A percentile compares a stretch with the other conserved stretches of the same genome.
phyloP scores from a whole-genome alignment of 257 asterid species.

The Solanum gracilifrons region DNA sequence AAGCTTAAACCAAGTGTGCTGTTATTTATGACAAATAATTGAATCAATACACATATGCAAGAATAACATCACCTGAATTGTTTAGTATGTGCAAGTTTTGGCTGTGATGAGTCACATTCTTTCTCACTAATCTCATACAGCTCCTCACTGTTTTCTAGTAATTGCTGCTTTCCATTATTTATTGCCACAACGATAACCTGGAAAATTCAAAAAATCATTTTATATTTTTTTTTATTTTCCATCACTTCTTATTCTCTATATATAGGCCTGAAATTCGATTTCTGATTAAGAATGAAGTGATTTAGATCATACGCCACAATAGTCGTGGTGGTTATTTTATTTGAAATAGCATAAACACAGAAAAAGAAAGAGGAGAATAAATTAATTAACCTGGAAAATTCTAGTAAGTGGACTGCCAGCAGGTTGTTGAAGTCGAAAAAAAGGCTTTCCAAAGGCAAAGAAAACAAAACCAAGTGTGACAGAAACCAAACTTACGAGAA shows the following conservation, averaged over 20 bases:
- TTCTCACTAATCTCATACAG: slow-evolving; percentile 57
- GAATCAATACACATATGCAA: no score
- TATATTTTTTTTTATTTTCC: no score
- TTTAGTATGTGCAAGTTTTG: slow-evolving; percentile 46
- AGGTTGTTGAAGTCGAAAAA: slow-evolving; percentile 50
- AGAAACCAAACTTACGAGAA: slow-evolving; percentile 35
- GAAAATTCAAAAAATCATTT: no score
- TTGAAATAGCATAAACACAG: not conserved
- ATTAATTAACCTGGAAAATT: slow-evolving; percentile 35
- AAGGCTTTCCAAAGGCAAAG: slow-evolving; percentile 43
- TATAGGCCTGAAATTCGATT: no score
- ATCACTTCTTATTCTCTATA: no score
- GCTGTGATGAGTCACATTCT: slow-evolving; percentile 17
- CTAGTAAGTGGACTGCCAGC: slow-evolving; percentile 54
- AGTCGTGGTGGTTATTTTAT: not conserved
- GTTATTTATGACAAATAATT: no score
- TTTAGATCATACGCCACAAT: no score
- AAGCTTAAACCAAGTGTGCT: no score
- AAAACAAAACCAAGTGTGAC: slow-evolving; percentile 24
- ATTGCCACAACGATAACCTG: slow-evolving; percentile 55
- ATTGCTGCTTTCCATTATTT: slow-evolving; percentile 35
- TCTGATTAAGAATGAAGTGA: no score
- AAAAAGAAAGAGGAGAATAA: not conserved
- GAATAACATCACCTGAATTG: slow-evolving; percentile 49
- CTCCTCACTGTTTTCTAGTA: slow-evolving; percentile 35